Conservation (phyloP, 179 eudicot species). For the Heliamphora pulchella region DNA sequence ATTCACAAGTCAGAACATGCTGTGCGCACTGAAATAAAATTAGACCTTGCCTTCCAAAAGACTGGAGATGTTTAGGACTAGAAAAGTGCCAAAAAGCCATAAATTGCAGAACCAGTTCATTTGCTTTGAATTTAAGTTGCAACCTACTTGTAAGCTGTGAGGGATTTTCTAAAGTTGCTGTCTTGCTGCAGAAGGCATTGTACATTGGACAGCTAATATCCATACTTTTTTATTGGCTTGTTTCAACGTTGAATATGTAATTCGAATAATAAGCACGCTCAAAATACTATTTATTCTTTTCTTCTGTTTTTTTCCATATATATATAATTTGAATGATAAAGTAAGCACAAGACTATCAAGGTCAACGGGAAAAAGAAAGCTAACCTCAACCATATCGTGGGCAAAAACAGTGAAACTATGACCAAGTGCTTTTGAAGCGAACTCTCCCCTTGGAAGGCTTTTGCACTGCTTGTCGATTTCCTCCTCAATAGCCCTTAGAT, state of each 20-base stretch:
- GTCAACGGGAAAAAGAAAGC: not conserved
- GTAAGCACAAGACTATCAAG: not conserved
- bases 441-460: slow-evolving; percentile 85
- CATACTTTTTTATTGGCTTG: too few relatives aligned
- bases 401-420: slow-evolving; percentile 88
- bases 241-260: not conserved
- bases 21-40: not conserved
- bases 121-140: not conserved
- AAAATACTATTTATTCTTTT: not conserved
- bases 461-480: slow-evolving; percentile 81
- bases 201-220: not conserved
- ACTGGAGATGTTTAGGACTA: not conserved
- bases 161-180: not conserved
- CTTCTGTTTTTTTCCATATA: not conserved
- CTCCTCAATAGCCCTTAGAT: slow-evolving; percentile 58
- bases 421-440: slow-evolving; percentile 77
- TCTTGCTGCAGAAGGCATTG: not conserved
- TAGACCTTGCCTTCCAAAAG: not conserved
- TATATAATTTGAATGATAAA: too few relatives aligned
- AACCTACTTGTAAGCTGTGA: not conserved
- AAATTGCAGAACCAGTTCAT: not conserved
- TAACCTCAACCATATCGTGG: slow-evolving; percentile 87
- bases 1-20: too few relatives aligned
- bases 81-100: not conserved
- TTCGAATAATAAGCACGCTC: not conserved